phyloP scores from a whole-genome alignment of 139 green algal species.

The Eudorina sp. region DNA sequence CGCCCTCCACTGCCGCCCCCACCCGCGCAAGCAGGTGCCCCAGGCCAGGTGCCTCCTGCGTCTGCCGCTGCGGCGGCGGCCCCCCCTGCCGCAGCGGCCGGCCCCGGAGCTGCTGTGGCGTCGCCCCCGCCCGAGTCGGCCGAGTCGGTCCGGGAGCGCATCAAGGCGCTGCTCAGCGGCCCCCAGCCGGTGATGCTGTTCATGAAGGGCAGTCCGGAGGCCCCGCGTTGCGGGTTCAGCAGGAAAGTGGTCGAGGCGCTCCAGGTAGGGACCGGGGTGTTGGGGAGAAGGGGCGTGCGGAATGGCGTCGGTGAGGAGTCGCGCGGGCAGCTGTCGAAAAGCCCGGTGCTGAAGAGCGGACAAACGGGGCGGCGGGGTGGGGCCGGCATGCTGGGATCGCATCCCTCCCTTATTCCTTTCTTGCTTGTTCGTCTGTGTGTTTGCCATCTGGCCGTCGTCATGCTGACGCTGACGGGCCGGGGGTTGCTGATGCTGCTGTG shows the following conservation, averaged over 20 bases:
- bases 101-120: not conserved
- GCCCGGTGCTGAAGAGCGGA: too few relatives aligned
- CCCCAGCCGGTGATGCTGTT: conserved; percentile 77
- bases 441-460: too few relatives aligned
- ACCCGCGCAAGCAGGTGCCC: not conserved
- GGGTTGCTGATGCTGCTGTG: too few relatives aligned
- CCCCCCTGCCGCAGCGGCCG: not conserved
- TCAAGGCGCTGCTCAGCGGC: conserved; percentile 68
- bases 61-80: not conserved
- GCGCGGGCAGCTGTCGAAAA: too few relatives aligned
- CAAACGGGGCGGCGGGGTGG: too few relatives aligned
- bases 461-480: too few relatives aligned
- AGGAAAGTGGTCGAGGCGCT: conserved; percentile 82
- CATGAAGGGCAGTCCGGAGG: conserved; percentile 88
- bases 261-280: not conserved
- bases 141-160: conserved; percentile 38
- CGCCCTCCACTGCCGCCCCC: too few relatives aligned
- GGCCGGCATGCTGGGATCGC: too few relatives aligned
- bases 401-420: too few relatives aligned
- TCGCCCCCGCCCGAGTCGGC: not conserved
- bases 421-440: too few relatives aligned
- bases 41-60: not conserved
- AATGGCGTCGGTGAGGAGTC: too few relatives aligned
- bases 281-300: not conserved
- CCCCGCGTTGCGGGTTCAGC: conserved; percentile 94